Base-by-base conservation (phyloP, 2,329 filamentous ascomycete genomes). In the Periconia macrospinosa region DNA sequence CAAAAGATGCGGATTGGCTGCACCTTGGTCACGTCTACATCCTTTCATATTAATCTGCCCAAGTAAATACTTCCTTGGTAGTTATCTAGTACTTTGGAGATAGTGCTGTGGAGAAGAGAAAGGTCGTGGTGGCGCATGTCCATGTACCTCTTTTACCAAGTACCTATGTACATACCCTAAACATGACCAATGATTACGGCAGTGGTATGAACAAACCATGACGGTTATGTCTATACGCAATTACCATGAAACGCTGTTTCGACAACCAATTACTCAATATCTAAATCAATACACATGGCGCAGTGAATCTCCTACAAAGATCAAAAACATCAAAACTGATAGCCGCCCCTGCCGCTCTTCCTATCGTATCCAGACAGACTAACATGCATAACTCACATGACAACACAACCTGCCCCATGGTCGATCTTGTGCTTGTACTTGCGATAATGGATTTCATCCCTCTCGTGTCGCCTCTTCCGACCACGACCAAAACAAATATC, bases 301-400 rank as follows among this genome's bases (percentile, higher is more conserved):
- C 23, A 5, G 23, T 27, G 23, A 27, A 3, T 27, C 23, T 20
- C 19, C 8, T 44, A n/a, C 42, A 2, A 23, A 6, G 15, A 42
- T 6, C 11, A 13, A 3, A 13, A 42, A 3, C 13, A 42, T 23
- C 30, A 15, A n/a, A 35, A 46, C 23, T 11, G 41, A 18, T 33
- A 46, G 43, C 35, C 47, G 37, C 47, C 18, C 15, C 43, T 50
- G 20, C 37, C 43, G 44, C 20, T 2, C 19, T n/a, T 37, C 33
- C 11, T 37, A n/a, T 37, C 33, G 11, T 5, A 3, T 13, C 33
- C n/a, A n/a, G n/a, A n/a, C n/a, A n/a, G n/a, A n/a, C n/a, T n/a
- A n/a, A n/a, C n/a, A n/a, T n/a, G n/a, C n/a, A n/a, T n/a, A 10
- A 37, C 42, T 56, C 48, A 56, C 54, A 56, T 56, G 50, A 56